A percentile compares a stretch with the other conserved stretches of the same genome.
Evolutionary conservation across 129 eudicot species (phyloP).

Genomic region (Heracleum sosnowskyi): DNA sequence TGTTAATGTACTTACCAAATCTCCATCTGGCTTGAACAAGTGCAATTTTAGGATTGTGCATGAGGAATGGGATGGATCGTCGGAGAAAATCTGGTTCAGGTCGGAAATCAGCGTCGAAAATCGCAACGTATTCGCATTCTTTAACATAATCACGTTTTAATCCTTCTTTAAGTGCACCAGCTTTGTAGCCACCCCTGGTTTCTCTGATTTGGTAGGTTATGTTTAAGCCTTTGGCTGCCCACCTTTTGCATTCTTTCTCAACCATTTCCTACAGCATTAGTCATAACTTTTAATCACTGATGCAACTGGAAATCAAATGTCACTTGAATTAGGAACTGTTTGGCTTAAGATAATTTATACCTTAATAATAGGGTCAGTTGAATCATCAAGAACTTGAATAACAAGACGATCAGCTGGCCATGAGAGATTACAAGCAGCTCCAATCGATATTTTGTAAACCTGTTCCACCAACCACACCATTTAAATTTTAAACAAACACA

Average conservation of each 20-base stretch:
- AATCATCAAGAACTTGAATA: constrained; percentile 95
- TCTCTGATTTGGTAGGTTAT: constrained; percentile 89
- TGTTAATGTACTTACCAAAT: constrained; percentile 46
- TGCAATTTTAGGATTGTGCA: constrained; percentile 78
- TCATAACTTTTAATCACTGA: neutral
- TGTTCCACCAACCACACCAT: constrained; percentile 11
- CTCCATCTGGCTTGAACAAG: constrained; percentile 98
- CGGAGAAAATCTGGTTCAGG: constrained; percentile 95
- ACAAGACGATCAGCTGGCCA: constrained; percentile 92
- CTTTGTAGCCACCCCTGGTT: constrained; percentile 87
- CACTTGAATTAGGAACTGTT: constrained; percentile 3
- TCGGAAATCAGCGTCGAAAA: constrained; percentile 94
- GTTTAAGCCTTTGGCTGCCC: constrained; percentile 97
- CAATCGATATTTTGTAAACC: constrained; percentile 96
- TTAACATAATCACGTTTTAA: constrained; percentile 75
- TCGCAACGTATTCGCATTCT: constrained; percentile 77
- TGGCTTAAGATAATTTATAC: constrained; percentile 28
- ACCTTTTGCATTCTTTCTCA: constrained; percentile 87
- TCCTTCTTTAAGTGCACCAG: constrained; percentile 99
- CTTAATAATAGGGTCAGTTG: constrained; percentile 72
- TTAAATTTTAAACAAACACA: neutral
- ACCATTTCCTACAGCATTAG: constrained; percentile 62
- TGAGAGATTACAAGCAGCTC: constrained; percentile 75
- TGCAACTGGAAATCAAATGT: neutral
- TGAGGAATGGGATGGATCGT: constrained; percentile 79